A percentile compares a stretch with the other conserved stretches of the same genome.
Conservation (phyloP, 768 basidiomycete species). For the Trichaptum fuscoviolaceum region DNA sequence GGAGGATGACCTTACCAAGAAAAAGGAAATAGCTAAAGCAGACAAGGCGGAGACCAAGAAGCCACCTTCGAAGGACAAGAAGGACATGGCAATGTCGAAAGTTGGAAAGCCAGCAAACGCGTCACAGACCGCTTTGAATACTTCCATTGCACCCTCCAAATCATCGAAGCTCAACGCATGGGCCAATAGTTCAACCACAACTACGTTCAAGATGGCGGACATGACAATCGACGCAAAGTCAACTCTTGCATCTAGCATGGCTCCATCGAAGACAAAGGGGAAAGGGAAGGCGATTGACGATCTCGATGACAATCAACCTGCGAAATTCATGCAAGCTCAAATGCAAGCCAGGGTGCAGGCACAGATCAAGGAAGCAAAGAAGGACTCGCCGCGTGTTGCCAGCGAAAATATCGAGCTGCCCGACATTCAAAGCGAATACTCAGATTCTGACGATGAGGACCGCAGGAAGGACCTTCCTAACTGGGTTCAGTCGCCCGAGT, state of each 20-base stretch:
- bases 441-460: constrained; percentile 90
- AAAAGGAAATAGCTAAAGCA: constrained; percentile 56
- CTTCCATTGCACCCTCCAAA: constrained; percentile 13
- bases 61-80: constrained; percentile 51
- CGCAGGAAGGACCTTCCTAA: constrained; percentile 65
- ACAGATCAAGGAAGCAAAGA: constrained; percentile 54
- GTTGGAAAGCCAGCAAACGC: constrained; percentile 23
- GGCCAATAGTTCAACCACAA: constrained; percentile 22
- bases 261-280: constrained; percentile 41
- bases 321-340: constrained; percentile 56
- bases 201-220: constrained; percentile 25
- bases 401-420: constrained; percentile 89
- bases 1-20: constrained; percentile 40
- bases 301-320: constrained; percentile 44
- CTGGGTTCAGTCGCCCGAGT: constrained; percentile 91
- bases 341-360: constrained; percentile 71
- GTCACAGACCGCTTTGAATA: constrained; percentile 7
- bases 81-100: constrained; percentile 22
- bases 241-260: constrained; percentile 27
- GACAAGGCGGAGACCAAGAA: constrained; percentile 61
- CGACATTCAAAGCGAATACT: constrained; percentile 95
- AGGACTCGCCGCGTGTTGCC: constrained; percentile 38
- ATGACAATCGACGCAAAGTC: constrained; percentile 29
- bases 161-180: constrained; percentile 36
- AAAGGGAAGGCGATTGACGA: constrained; percentile 42